Evolutionary conservation across 306 rosid genomes (phyloP), one percentile per base, ranked within the genome.

Genomic region (Corylus americana): DNA sequence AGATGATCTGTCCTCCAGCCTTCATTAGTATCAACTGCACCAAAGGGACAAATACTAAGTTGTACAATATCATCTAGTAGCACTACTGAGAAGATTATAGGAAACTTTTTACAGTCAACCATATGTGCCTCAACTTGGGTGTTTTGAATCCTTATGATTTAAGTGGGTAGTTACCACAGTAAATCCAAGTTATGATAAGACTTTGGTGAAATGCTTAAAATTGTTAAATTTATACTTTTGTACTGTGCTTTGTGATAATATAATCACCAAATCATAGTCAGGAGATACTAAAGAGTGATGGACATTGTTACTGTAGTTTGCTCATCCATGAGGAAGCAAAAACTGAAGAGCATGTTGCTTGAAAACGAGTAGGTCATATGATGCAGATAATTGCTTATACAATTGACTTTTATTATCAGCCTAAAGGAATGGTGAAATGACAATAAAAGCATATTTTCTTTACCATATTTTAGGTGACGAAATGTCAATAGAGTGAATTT

Each of bases 21-120:
- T 92, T 90, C 93, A 92, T 88, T 71, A 90, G 89, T 86, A 90
- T 85, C 93, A 92, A 86, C 93, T 92, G 86, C 91, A 87, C 42
- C 67, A 79, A 81, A 66, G 51, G 80, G 13, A 81, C 50, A 17
- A 29, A 47, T 78, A 7, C 54, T 79, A 67, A 79, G 78, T 79
- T 63, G 37, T 57, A 57, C 54, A 82, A 57, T 76, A 58, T 58
- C 84, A 48, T 69, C 37, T 74, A 79, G 75, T 64, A 79, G 47
- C 35, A 74, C 25, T 68, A 76, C 59, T 51, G 42, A 61, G 50
- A 73, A 76, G 73, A 75, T 55, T 64, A 55, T 48, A 67, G 42
- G 9, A 66, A 17, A 16, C 4, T n/a, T 37, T 66, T 17, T 39
- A 18, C 27, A 17, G 71, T 39, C 27, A 18, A 66, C 27, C 9